These are phyloP conservation scores for Quercus robur DNA, from an alignment of 306 rosid species.

Conservation along the genomic window DNA sequence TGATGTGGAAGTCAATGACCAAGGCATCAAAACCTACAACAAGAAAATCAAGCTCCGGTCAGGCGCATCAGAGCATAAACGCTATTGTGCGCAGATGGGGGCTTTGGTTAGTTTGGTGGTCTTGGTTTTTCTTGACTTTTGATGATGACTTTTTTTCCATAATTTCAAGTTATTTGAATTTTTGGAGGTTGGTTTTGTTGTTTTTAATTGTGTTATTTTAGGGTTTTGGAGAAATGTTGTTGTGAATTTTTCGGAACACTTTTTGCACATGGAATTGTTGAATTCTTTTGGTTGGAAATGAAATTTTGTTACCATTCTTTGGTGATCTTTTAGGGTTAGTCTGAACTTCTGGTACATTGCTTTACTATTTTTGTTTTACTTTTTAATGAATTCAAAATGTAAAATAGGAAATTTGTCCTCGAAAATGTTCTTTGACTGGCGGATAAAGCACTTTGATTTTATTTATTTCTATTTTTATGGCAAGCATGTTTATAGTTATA, in stretches of 20 bases:
- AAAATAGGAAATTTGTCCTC: no score
- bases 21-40: conserved; percentile 25
- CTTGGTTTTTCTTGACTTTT: conserved; percentile 18
- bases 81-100: conserved; percentile 29
- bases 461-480: no score
- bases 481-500: no score
- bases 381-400: no score
- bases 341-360: no score
- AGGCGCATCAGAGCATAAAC: conserved; percentile 26
- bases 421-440: no score
- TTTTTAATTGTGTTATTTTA: not conserved
- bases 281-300: not conserved
- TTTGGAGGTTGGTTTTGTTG: not conserved
- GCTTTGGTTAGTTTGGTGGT: conserved; percentile 24
- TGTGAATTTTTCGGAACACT: not conserved
- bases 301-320: not conserved
- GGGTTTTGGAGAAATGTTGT: not conserved
- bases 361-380: no score
- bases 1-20: conserved; percentile 36
- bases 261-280: not conserved
- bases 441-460: no score
- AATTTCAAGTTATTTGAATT: not conserved
- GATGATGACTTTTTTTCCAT: not conserved
- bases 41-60: conserved; percentile 57
- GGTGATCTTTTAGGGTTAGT: not conserved